Evolutionary conservation across 176 grass and related monocot species (phyloP).

Genomic region (Ananas comosus): DNA sequence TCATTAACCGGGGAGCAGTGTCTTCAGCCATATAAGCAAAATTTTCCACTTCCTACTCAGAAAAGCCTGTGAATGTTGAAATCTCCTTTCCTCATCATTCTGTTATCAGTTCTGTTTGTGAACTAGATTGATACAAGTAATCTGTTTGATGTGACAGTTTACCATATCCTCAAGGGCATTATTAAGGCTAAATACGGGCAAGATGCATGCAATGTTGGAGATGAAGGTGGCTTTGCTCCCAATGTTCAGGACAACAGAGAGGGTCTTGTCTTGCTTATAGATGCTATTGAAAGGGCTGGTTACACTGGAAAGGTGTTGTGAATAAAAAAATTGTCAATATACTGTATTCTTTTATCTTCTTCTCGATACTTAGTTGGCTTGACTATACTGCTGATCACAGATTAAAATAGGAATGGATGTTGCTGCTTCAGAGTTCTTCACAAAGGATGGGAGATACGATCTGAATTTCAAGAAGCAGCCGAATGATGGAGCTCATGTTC

Average conservation of each 20-base stretch:
- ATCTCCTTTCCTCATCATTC: too few relatives aligned
- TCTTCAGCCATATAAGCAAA: background rate
- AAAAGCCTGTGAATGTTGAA: too few relatives aligned
- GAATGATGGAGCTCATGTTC: conserved; percentile 66
- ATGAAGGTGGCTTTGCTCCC: conserved; percentile 97
- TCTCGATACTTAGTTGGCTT: background rate
- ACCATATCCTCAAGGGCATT: conserved; percentile 85
- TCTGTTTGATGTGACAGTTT: conserved; percentile 42
- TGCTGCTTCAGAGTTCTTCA: conserved; percentile 92
- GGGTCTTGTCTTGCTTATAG: conserved; percentile 92
- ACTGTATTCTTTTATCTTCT: conserved; percentile 1
- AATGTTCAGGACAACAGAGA: conserved; percentile 99
- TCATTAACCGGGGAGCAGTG: background rate
- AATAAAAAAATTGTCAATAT: conserved; percentile 3
- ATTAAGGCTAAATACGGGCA: conserved; percentile 98
- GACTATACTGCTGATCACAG: conserved; percentile 27
- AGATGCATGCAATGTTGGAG: conserved; percentile 98
- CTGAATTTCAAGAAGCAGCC: conserved; percentile 95
- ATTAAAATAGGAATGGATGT: conserved; percentile 99
- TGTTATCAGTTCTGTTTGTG: too few relatives aligned
- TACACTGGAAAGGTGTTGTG: conserved; percentile 68
- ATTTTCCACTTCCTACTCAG: too few relatives aligned
- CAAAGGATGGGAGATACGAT: conserved; percentile 76
- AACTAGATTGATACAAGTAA: background rate
- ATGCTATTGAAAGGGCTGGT: conserved; percentile 90